A percentile compares a stretch with the other conserved stretches of the same genome.
Evolutionary conservation across 148 eudicot species (phyloP).

Genomic region (Fagopyrum esculentum): DNA sequence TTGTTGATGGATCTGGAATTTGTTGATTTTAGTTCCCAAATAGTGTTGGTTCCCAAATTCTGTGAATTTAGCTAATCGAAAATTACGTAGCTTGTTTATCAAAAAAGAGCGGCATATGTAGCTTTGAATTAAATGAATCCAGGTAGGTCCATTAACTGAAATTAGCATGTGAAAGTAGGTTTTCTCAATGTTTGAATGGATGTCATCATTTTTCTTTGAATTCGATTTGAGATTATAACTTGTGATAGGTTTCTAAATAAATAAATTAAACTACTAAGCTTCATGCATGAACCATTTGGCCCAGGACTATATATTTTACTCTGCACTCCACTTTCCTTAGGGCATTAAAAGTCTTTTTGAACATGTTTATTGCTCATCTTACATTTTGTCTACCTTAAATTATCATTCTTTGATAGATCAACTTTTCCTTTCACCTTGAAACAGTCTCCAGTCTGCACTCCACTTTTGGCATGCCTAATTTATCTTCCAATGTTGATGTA

Average conservation of each 20-base stretch:
- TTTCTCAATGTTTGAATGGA: neutral
- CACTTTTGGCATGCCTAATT: neutral
- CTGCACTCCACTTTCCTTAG: neutral
- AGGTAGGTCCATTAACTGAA: neutral
- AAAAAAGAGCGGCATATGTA: neutral
- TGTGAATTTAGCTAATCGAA: too few species aligned
- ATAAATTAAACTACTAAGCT: neutral
- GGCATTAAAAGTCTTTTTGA: neutral
- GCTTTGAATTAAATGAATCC: neutral
- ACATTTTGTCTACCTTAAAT: neutral
- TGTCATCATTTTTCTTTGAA: neutral
- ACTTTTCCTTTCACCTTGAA: too few species aligned
- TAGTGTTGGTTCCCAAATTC: too few species aligned
- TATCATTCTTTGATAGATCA: neutral
- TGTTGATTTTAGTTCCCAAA: neutral
- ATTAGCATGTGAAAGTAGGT: neutral
- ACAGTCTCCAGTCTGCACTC: neutral
- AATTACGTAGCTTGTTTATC: too few species aligned
- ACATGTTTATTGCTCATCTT: neutral
- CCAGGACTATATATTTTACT: neutral
- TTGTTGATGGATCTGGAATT: neutral
- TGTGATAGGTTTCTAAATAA: neutral
- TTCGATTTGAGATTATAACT: neutral
- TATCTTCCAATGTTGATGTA: slow-evolving; percentile 17
- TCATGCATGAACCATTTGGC: neutral